phyloP scores from a whole-genome alignment of 2,329 filamentous ascomycete species.

The Trematosphaeria pertusa region DNA sequence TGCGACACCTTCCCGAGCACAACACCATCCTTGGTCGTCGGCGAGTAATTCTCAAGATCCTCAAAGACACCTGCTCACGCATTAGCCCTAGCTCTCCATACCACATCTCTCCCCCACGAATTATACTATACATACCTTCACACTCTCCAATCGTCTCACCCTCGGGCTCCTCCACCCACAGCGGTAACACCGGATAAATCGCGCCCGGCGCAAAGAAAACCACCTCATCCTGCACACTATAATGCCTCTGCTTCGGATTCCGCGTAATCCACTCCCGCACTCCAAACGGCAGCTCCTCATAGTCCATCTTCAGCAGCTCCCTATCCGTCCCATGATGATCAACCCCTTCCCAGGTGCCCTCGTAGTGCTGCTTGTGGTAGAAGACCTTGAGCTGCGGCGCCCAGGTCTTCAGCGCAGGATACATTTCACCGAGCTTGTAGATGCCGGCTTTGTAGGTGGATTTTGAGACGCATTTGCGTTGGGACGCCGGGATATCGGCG shows the following conservation, averaged over 20 bases:
- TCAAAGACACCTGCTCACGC: slow-evolving; percentile 33
- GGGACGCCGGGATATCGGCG: slow-evolving; percentile 29
- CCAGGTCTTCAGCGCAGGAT: slow-evolving; percentile 37
- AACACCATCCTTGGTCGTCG: slow-evolving; percentile 37
- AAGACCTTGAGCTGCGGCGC: slow-evolving; percentile 47
- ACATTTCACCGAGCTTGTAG: slow-evolving; percentile 42
- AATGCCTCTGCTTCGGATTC: slow-evolving; percentile 50
- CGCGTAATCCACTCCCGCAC: slow-evolving; percentile 52
- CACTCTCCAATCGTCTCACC: slow-evolving; percentile 48
- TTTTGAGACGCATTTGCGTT: slow-evolving; percentile 24
- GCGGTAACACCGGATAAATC: slow-evolving; percentile 57
- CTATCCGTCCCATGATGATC: slow-evolving; percentile 61
- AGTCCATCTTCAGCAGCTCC: slow-evolving; percentile 57
- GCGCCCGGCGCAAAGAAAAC: slow-evolving; percentile 63
- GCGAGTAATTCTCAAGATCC: slow-evolving; percentile 38
- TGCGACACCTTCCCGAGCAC: slow-evolving; percentile 39
- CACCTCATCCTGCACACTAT: slow-evolving; percentile 51
- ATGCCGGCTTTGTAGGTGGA: slow-evolving; percentile 33
- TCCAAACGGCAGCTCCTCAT: slow-evolving; percentile 51
- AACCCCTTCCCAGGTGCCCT: slow-evolving; percentile 60
- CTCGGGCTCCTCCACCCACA: slow-evolving; percentile 55
- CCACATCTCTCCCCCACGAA: slow-evolving; percentile 14
- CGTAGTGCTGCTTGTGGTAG: slow-evolving; percentile 50
- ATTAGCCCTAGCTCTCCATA: slow-evolving; percentile 9
- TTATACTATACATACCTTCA: slow-evolving; percentile 40